Evolutionary conservation across 1,284 basidiomycete genomes (phyloP).

Genomic region (Cystobasidiaceae sp.): DNA sequence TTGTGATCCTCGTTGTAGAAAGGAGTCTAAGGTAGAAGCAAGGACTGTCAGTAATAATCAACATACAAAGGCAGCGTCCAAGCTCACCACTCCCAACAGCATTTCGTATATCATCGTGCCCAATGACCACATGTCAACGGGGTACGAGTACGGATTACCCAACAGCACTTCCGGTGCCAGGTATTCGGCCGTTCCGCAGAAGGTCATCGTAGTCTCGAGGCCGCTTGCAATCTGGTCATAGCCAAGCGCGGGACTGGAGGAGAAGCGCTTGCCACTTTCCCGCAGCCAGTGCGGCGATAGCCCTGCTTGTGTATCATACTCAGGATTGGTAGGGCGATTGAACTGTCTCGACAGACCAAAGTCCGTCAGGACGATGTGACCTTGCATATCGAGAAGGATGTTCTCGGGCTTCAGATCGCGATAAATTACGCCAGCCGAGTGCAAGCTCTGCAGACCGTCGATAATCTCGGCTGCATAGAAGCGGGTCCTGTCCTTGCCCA

Average conservation of each 20-base stretch:
- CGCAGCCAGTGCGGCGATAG: conserved; percentile 12
- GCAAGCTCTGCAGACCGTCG: conserved; percentile 86
- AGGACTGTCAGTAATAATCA: background rate
- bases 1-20: conserved; percentile 90
- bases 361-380: conserved; percentile 92
- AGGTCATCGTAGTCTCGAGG: conserved; percentile 67
- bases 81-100: conserved; percentile 76
- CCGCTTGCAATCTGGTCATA: background rate
- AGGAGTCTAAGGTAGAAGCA: conserved; percentile 60
- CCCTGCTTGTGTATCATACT: background rate
- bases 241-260: background rate
- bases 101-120: conserved; percentile 97
- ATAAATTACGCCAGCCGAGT: conserved; percentile 64
- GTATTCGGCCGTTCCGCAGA: conserved; percentile 76
- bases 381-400: conserved; percentile 83
- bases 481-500: conserved; percentile 83
- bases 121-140: conserved; percentile 97
- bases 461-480: conserved; percentile 96
- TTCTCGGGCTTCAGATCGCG: conserved; percentile 52
- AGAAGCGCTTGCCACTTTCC: background rate
- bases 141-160: conserved; percentile 82
- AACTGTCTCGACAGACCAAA: conserved; percentile 64
- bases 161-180: conserved; percentile 75
- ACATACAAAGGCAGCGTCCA: conserved; percentile 7
- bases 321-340: background rate